Evolutionary conservation across 768 basidiomycete genomes (phyloP).

Genomic region (Boletus subparvulus): DNA sequence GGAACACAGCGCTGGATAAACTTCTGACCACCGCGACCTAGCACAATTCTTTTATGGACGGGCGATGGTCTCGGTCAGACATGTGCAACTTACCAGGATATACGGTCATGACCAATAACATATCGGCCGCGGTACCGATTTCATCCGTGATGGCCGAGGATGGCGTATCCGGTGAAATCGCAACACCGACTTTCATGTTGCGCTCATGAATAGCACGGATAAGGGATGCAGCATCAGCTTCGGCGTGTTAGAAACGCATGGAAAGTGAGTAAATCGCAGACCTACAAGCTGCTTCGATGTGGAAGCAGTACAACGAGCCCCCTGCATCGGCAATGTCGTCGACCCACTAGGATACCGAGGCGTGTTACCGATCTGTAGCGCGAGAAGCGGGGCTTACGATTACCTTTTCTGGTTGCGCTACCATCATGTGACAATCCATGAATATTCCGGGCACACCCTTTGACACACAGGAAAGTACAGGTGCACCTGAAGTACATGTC

Average conservation of each 20-base stretch:
- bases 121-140: slow-evolving; percentile 80
- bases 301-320: slow-evolving; percentile 94
- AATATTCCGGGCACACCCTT: slow-evolving; percentile 92
- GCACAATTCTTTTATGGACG: background rate
- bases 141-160: slow-evolving; percentile 84
- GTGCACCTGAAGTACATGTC: slow-evolving; percentile 59
- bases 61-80: background rate
- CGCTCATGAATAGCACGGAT: slow-evolving; percentile 79
- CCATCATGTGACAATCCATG: slow-evolving; percentile 99
- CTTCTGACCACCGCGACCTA: slow-evolving; percentile 93
- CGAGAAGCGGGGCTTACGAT: background rate
- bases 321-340: slow-evolving; percentile 94
- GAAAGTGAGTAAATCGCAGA: slow-evolving; percentile 6
- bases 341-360: slow-evolving; percentile 70
- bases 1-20: slow-evolving; percentile 91
- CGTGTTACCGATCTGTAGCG: background rate
- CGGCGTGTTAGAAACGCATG: slow-evolving; percentile 16
- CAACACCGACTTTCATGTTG: slow-evolving; percentile 92
- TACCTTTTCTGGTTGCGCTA: slow-evolving; percentile 87
- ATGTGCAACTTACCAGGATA: slow-evolving; percentile 65
- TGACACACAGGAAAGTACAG: slow-evolving; percentile 79
- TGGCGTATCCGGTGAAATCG: slow-evolving; percentile 94
- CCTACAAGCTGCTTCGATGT: slow-evolving; percentile 89
- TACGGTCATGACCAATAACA: slow-evolving; percentile 99
- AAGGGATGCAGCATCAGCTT: slow-evolving; percentile 72